A percentile compares a stretch with the other conserved stretches of the same genome.
These are phyloP conservation scores for Aspergillus egyptiacus DNA, from an alignment of 495 filamentous ascomycete genomes.

Conservation along the genomic window DNA sequence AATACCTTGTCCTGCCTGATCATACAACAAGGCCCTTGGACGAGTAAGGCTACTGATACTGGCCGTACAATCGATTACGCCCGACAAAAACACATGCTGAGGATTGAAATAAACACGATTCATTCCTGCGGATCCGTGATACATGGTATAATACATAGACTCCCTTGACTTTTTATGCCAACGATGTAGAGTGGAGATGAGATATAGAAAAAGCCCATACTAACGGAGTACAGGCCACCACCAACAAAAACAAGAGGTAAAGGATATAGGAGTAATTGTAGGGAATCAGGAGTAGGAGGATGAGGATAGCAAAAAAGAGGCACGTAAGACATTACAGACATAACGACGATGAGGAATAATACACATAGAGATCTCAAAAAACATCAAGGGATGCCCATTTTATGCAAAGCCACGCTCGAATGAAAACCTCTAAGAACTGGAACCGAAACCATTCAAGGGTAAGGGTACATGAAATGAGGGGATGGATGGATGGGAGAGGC, in stretches of 20 bases:
- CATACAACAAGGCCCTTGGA: too few species aligned
- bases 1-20: too few species aligned
- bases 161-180: constrained; percentile 22
- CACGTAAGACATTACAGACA: constrained; percentile 46
- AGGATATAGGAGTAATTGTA: constrained; percentile 4
- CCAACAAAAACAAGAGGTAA: constrained; percentile 11
- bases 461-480: constrained; percentile 9
- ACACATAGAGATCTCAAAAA: constrained; percentile 21
- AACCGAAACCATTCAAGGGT: constrained; percentile 1
- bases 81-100: too few species aligned
- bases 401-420: constrained; percentile 42
- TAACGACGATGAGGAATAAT: constrained; percentile 24
- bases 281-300: too few species aligned
- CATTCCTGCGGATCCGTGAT: not conserved
- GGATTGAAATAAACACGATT: constrained; percentile 11
- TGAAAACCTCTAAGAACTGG: constrained; percentile 21
- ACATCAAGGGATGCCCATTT: constrained; percentile 31
- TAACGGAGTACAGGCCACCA: not conserved
- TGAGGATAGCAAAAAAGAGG: constrained; percentile 25
- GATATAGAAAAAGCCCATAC: constrained; percentile 9
- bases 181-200: constrained; percentile 25
- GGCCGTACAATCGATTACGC: too few species aligned
- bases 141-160: constrained; percentile 28
- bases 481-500: constrained; percentile 6
- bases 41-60: too few species aligned